Conservation (phyloP, 2,329 filamentous ascomycete species). For the Colletotrichum horii region DNA sequence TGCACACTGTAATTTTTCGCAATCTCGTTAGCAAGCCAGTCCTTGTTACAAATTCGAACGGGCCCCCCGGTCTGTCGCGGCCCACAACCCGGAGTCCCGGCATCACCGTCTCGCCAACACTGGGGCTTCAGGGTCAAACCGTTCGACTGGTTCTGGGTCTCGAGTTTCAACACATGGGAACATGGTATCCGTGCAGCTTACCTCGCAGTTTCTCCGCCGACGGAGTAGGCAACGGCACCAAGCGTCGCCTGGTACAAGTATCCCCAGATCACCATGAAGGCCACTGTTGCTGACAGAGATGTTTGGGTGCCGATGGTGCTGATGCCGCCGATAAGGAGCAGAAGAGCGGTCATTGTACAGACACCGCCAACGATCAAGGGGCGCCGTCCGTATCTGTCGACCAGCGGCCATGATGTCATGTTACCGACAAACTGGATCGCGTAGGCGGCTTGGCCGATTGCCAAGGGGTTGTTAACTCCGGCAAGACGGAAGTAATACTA, state of each 20-base stretch:
- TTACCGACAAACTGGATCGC: conserved; percentile 34
- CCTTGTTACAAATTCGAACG: conserved; percentile 65
- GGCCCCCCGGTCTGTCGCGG: conserved; percentile 52
- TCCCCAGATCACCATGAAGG: conserved; percentile 33
- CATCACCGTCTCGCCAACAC: background rate
- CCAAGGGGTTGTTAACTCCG: conserved; percentile 31
- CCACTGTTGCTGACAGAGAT: conserved; percentile 27
- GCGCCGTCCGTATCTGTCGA: conserved; percentile 33
- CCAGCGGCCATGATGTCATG: conserved; percentile 32
- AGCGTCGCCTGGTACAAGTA: conserved; percentile 33
- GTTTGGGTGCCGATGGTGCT: conserved; percentile 29
- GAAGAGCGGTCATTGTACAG: conserved; percentile 29
- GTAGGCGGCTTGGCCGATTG: conserved; percentile 31
- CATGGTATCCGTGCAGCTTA: background rate
- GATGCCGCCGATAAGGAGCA: conserved; percentile 34
- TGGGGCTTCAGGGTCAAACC: background rate
- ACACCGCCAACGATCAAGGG: conserved; percentile 32
- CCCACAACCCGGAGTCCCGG: background rate
- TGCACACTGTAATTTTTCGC: conserved; percentile 54
- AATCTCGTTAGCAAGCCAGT: conserved; percentile 72
- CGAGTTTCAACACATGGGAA: background rate
- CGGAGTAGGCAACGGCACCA: conserved; percentile 31
- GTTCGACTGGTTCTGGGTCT: background rate
- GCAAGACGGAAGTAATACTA: conserved; percentile 32
- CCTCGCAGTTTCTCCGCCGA: conserved; percentile 34